Conservation (phyloP, 805 yeast species). For the Lipomyces oligophaga region DNA sequence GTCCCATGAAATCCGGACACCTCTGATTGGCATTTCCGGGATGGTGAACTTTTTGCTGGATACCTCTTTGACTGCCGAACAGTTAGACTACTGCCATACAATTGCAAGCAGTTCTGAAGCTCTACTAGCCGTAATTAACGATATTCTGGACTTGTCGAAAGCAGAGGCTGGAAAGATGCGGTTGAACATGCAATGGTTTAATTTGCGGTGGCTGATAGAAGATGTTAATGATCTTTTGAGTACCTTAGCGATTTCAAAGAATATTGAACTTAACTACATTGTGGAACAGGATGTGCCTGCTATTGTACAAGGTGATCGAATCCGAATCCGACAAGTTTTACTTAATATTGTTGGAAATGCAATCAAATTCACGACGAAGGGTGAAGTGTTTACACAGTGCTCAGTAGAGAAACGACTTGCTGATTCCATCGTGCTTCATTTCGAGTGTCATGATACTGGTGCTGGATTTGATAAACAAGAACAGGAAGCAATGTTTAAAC, state of each 20-base stretch:
- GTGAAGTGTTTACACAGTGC: conserved; percentile 36
- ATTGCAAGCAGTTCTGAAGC: conserved; percentile 38
- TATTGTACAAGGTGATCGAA: conserved; percentile 37
- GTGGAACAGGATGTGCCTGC: conserved; percentile 35
- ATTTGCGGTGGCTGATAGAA: conserved; percentile 36
- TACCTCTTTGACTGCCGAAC: conserved; percentile 36
- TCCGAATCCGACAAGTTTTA: conserved; percentile 37
- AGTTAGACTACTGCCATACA: conserved; percentile 38
- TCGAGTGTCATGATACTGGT: conserved; percentile 39
- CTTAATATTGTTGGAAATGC: conserved; percentile 39
- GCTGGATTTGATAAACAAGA: conserved; percentile 37
- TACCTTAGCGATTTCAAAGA: conserved; percentile 37
- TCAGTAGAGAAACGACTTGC: conserved; percentile 24
- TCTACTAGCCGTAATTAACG: conserved; percentile 37
- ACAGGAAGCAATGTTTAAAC: conserved; percentile 36
- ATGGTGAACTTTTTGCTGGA: conserved; percentile 39
- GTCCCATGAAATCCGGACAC: conserved; percentile 40
- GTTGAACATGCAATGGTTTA: conserved; percentile 34
- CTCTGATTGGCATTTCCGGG: conserved; percentile 39
- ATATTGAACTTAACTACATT: conserved; percentile 36
- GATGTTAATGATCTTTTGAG: conserved; percentile 37
- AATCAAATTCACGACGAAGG: conserved; percentile 37
- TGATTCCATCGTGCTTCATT: conserved; percentile 27
- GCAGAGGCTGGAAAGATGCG: conserved; percentile 40
- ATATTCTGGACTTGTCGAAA: conserved; percentile 38